Evolutionary conservation across 306 rosid species (phyloP), one percentile per base, ranked within the genome.

Genomic region (Calophaca sinica): DNA sequence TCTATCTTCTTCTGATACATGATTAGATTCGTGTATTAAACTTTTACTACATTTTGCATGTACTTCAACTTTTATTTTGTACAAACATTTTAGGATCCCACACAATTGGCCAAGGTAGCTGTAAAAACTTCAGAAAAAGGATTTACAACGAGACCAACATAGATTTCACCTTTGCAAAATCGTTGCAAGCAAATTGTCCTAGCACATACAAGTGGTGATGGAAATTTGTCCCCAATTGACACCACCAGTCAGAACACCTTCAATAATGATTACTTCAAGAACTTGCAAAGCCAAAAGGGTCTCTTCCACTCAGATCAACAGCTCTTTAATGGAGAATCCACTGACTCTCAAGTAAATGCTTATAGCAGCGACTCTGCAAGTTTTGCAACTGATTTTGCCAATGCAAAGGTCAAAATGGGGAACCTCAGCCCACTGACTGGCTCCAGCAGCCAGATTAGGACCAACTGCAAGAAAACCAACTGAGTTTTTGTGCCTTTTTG

Each of bases 401-500:
- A 75, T 5, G 94, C 90, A 5, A 88, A 87, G 86, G 55, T 73
- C 9, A 91, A 82, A 84, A 85, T 88, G 96, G 82, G 89, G 3
- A 85, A 83, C 35, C 83, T 91, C 6, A 65, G 84, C 48, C 88
- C 85, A 13, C 84, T 88, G 11, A 87, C 92, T 0, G 93, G 90
- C 14, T 29, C 82, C 0, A 35, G 9, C 10, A 90, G 93, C 26
- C 78, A 87, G 67, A 84, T 87, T 48, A 82, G 90, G 53, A 72
- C 69, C 50, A 70, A 68, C 3, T 91, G 96, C 62, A 45, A 71
- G 57, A 77, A 45, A 6, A 28, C 53, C 67, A 90, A 87, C 58
- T 84, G 45, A 76, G 58, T 55, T 15, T 33, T 54, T 31, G 58
- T 32, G 26, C 26, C 26, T 20, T 20, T 20, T 20, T 20, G 26